Percentiles rank a stretch among this genome's conserved stretches.
phyloP scores from a whole-genome alignment of 2,329 filamentous ascomycete genomes.

The Aspergillus tubingensis region DNA sequence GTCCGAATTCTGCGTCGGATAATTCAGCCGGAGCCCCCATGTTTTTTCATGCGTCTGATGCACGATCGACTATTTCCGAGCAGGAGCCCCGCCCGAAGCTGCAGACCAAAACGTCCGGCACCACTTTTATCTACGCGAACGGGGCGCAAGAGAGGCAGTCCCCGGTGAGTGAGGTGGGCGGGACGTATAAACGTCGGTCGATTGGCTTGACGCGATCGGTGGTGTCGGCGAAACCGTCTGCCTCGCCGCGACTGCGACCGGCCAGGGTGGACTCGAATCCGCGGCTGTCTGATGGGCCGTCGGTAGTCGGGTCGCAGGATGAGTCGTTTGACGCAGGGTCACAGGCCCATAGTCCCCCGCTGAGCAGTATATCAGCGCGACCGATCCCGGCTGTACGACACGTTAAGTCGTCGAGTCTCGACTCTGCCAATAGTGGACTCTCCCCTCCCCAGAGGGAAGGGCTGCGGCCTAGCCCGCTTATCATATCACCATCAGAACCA shows the following conservation, averaged over 20 bases:
- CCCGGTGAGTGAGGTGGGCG: slow-evolving; percentile 6
- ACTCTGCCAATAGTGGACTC: slow-evolving; percentile 24
- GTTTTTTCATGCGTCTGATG: slow-evolving; percentile 92
- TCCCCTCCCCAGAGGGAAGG: slow-evolving; percentile 19
- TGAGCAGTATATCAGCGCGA: slow-evolving; percentile 20
- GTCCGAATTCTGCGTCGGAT: slow-evolving; percentile 38
- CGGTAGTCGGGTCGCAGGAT: slow-evolving; percentile 26
- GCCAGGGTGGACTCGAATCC: slow-evolving; percentile 30
- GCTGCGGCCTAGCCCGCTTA: slow-evolving; percentile 35
- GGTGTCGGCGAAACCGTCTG: slow-evolving; percentile 24
- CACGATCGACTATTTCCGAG: slow-evolving; percentile 51
- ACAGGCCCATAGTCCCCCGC: slow-evolving; percentile 24
- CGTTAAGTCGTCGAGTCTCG: slow-evolving; percentile 38
- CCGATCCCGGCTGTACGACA: slow-evolving; percentile 26
- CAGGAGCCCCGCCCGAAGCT: slow-evolving; percentile 30
- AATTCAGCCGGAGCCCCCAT: slow-evolving; percentile 54
- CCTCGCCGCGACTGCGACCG: slow-evolving; percentile 36
- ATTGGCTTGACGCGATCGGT: slow-evolving; percentile 32
- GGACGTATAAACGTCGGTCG: slow-evolving; percentile 30
- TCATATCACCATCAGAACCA: slow-evolving; percentile 30
- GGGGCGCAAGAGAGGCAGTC: slow-evolving; percentile 35
- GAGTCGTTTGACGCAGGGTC: slow-evolving; percentile 21
- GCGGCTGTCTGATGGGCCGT: slow-evolving; percentile 27
- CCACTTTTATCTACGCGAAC: slow-evolving; percentile 43
- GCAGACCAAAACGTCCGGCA: slow-evolving; percentile 28